Conservation (phyloP, 2,329 filamentous ascomycete species). For the Colletotrichum sp. region DNA sequence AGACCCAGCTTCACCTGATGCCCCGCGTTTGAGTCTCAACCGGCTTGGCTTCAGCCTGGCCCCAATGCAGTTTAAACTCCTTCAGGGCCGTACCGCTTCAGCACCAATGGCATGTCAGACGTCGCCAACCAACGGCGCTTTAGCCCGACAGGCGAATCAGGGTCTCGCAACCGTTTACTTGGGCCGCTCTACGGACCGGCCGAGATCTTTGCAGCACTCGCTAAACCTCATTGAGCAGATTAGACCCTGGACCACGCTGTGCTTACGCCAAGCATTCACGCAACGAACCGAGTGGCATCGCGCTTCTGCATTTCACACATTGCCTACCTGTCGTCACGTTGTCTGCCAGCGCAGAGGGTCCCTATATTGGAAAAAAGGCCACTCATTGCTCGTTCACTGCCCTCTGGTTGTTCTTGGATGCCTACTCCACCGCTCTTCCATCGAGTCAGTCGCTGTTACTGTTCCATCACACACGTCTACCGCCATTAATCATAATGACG, state of each 20-base stretch:
- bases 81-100: not conserved
- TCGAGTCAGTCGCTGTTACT: not conserved
- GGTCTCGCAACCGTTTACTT: not conserved
- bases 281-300: not conserved
- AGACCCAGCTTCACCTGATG: not conserved
- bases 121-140: not conserved
- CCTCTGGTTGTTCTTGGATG: not conserved
- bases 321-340: not conserved
- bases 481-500: not conserved
- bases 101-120: not conserved
- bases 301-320: not conserved
- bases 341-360: not conserved
- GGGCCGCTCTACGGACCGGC: not conserved
- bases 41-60: not conserved
- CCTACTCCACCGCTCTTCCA: not conserved
- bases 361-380: not conserved
- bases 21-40: not conserved
- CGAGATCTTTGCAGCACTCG: not conserved
- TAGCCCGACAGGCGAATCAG: not conserved
- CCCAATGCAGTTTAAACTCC: not conserved
- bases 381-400: not conserved
- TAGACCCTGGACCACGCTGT: not conserved
- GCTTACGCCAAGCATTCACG: not conserved
- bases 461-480: not conserved
- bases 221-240: not conserved